Base-by-base conservation (phyloP, 2,329 filamentous ascomycete genomes). In the Pestalotiopsis sp. region DNA sequence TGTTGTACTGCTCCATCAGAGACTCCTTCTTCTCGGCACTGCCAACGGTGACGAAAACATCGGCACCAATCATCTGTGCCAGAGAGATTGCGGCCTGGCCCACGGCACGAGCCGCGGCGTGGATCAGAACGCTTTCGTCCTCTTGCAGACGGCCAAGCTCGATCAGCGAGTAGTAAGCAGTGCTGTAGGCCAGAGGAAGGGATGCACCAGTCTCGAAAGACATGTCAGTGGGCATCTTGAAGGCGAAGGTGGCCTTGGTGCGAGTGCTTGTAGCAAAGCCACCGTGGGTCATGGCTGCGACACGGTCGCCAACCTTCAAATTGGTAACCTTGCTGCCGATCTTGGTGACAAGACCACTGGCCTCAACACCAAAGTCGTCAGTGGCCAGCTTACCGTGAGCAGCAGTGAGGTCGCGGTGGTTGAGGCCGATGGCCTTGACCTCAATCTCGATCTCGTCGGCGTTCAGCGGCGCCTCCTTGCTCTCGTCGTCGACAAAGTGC, bases 211-310 rank as follows among this genome's bases (percentile, higher is more conserved):
- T 58, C 38, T 70, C 66, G 20, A 66, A 78, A 70, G 9, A 77
- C 72, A 78, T 74, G 60, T 76, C 71, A 1, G 52, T 62, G 0
- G 76, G 75, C 25, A 77, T 69, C 66, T 75, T 76, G 71, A 77
- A 76, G 4, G 75, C 73, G 66, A 77, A 77, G 1, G 71, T 61
- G 2, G 72, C 74, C 66, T 74, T 76, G 2, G 76, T 75, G 9
- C 76, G 76, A 13, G 72, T 72, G 17, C 68, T 68, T 2, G 76
- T 77, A 20, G 76, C 74, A 25, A 78, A 75, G 17, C 74, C 76
- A 13, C 72, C 72, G 81, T 84, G 68, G 75, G 80, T 79, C n/a
- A 86, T 79, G 23, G 80, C 80, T 52, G 76, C 76, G 3, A 78
- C 75, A 14, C 73, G 73, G 70, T 77, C 75, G 12, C 76, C 76